Base-by-base conservation (phyloP, 1,284 basidiomycete genomes). In the Apiotrichum brassicae region DNA sequence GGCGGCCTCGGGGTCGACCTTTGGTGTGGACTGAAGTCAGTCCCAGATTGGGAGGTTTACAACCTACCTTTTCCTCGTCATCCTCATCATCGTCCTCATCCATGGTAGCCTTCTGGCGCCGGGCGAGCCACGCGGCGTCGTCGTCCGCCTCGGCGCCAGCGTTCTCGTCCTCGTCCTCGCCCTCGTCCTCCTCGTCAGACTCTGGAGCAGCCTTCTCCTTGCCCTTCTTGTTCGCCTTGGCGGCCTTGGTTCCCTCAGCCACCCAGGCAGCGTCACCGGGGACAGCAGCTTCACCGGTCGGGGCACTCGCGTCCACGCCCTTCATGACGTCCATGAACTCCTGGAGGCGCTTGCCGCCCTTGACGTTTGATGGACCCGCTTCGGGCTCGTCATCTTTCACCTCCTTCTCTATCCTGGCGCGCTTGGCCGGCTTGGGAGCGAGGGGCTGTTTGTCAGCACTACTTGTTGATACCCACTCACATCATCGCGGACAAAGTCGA, bases 121-220 rank as follows among this genome's bases (percentile, higher is more conserved):
- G 72, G 46, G 76, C 80, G 77, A 84, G 83, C 59, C 80, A 59
- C 74, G 79, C 70, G 72, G 79, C 81, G 84, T 81, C 87, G 48
- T 89, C 86, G 57, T 86, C 87, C 48, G 89, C 86, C 56, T 86
- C 61, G 61, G 86, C 85, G 1, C 79, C 70, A 71, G 80, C 81
- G 84, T 82, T 87, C 48, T 89, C 86, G 57, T 86, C 87, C 48
- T 86, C 85, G 1, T 14, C 38, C n/a, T n/a, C n/a, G 14, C 23
- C 24, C 16, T 74, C 71, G 9, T 65, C 67, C 3, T 46, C 60
- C 22, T 60, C 67, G 43, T 73, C 76, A 32, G 65, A 68, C 14
- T 59, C 33, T 34, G 11, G 7, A n/a, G 33, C 12, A 34, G 55
- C 59, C 54, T 52, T 62, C 51, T 62, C 65, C 83, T 84, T 44